These are phyloP conservation scores for Lophium mytilinum DNA, from an alignment of 495 filamentous ascomycete genomes.

Conservation along the genomic window DNA sequence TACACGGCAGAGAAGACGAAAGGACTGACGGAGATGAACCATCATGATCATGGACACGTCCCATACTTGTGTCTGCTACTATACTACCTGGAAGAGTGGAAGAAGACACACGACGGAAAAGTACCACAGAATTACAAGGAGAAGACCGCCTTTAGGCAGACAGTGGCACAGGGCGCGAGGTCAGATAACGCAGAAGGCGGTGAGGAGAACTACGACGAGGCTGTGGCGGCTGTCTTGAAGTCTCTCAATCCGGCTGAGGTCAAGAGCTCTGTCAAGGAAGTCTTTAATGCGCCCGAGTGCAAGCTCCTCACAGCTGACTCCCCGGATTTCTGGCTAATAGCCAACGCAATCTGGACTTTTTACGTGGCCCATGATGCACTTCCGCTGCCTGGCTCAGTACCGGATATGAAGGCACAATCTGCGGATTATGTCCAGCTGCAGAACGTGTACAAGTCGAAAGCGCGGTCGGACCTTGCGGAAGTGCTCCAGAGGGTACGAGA, in stretches of 20 bases:
- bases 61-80: conserved; percentile 81
- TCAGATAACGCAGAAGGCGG: conserved; percentile 73
- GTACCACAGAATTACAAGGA: conserved; percentile 71
- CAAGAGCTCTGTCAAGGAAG: conserved; percentile 59
- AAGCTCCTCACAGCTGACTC: conserved; percentile 36
- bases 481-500: conserved; percentile 61
- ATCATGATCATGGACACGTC: conserved; percentile 86
- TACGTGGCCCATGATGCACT: conserved; percentile 60
- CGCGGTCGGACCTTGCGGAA: conserved; percentile 69
- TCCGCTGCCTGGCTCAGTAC: conserved; percentile 78
- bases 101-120: conserved; percentile 57
- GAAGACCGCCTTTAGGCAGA: conserved; percentile 69
- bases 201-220: conserved; percentile 97
- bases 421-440: conserved; percentile 86
- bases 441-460: conserved; percentile 88
- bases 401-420: conserved; percentile 97
- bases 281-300: conserved; percentile 64
- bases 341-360: conserved; percentile 69
- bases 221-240: conserved; percentile 78
- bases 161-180: conserved; percentile 59
- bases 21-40: conserved; percentile 59
- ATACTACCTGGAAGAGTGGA: conserved; percentile 83
- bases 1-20: conserved; percentile 55
- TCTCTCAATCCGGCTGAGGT: conserved; percentile 60
- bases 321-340: conserved; percentile 81